Percentiles rank a stretch among this genome's conserved stretches.
These are phyloP conservation scores for Ophiognomonia clavigignenti-juglandacearum DNA, from an alignment of 2,329 filamentous ascomycete species.

Conservation along the genomic window DNA sequence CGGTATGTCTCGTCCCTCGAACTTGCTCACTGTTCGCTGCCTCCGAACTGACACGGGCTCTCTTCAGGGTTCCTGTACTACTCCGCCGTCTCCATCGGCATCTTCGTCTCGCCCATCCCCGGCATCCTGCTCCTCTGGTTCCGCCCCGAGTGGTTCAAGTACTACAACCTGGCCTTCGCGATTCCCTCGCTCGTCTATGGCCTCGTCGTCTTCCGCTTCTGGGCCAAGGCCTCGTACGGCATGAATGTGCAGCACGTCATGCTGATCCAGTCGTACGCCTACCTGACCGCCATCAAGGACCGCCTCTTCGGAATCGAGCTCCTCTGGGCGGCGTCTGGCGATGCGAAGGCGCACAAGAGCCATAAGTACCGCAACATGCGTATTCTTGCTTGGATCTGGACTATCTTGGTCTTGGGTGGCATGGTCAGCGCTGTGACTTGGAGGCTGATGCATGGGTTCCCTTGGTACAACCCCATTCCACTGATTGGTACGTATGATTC, in stretches of 20 bases:
- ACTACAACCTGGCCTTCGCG: slow-evolving; percentile 39
- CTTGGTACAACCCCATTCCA: slow-evolving; percentile 35
- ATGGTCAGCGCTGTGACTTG: slow-evolving; percentile 31
- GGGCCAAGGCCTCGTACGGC: slow-evolving; percentile 35
- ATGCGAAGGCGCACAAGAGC: slow-evolving; percentile 34
- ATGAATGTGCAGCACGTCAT: slow-evolving; percentile 38
- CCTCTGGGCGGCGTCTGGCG: slow-evolving; percentile 34
- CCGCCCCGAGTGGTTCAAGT: slow-evolving; percentile 35
- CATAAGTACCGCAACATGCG: slow-evolving; percentile 40
- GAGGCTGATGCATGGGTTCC: slow-evolving; percentile 27
- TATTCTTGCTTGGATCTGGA: slow-evolving; percentile 33
- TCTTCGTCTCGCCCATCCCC: slow-evolving; percentile 35
- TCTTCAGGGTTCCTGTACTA: slow-evolving; percentile 32
- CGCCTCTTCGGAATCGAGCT: slow-evolving; percentile 33
- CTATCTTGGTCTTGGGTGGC: slow-evolving; percentile 25
- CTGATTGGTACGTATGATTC: slow-evolving; percentile 22
- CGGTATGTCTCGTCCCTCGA: slow-evolving; percentile 20
- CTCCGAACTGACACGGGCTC: not conserved
- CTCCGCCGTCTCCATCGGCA: slow-evolving; percentile 32
- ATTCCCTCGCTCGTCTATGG: slow-evolving; percentile 35
- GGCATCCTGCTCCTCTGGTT: slow-evolving; percentile 35
- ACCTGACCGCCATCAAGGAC: slow-evolving; percentile 37
- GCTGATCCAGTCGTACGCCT: slow-evolving; percentile 37
- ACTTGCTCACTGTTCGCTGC: accelerated
- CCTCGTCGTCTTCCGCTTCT: slow-evolving; percentile 32